Evolutionary conservation across 2,329 filamentous ascomycete genomes (phyloP).

Genomic region (Cladophialophora carrionii): DNA sequence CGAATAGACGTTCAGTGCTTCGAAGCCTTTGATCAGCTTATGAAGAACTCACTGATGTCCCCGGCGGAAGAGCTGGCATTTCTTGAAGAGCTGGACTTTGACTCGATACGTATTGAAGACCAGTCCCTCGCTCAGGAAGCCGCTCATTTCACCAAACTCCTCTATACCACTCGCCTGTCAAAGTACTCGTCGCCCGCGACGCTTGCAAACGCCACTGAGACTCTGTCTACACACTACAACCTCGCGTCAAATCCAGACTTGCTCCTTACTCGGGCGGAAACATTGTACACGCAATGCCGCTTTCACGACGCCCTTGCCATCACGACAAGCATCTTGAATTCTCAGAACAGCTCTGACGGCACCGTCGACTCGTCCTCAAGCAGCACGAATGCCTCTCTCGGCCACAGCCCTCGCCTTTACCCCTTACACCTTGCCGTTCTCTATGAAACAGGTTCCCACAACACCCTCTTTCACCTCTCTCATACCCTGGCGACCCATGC

Average conservation of each 20-base stretch:
- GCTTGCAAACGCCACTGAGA: slow-evolving; percentile 84
- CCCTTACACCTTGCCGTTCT: slow-evolving; percentile 90
- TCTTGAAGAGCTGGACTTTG: slow-evolving; percentile 85
- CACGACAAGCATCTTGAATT: slow-evolving; percentile 79
- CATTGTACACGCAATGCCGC: slow-evolving; percentile 91
- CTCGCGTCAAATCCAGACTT: slow-evolving; percentile 86
- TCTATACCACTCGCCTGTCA: slow-evolving; percentile 92
- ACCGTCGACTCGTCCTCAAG: slow-evolving; percentile 34
- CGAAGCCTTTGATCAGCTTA: slow-evolving; percentile 95
- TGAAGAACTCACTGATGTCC: slow-evolving; percentile 90
- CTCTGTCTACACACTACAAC: slow-evolving; percentile 89
- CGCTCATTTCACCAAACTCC: slow-evolving; percentile 89
- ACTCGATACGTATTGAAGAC: slow-evolving; percentile 72
- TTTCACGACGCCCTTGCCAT: slow-evolving; percentile 85
- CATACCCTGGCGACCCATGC: slow-evolving; percentile 92
- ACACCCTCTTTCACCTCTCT: slow-evolving; percentile 85
- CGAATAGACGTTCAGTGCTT: slow-evolving; percentile 97
- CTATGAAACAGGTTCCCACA: slow-evolving; percentile 83
- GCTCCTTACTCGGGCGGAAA: slow-evolving; percentile 83
- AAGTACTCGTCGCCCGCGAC: slow-evolving; percentile 89
- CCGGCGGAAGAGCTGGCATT: slow-evolving; percentile 90
- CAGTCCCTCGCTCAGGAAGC: slow-evolving; percentile 76
- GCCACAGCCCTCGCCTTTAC: slow-evolving; percentile 63
- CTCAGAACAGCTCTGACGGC: slow-evolving; percentile 80
- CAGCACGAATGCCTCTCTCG: slow-evolving; percentile 44